Base-by-base conservation (phyloP, 106 monocot genomes). In the Triglochin maritima region DNA sequence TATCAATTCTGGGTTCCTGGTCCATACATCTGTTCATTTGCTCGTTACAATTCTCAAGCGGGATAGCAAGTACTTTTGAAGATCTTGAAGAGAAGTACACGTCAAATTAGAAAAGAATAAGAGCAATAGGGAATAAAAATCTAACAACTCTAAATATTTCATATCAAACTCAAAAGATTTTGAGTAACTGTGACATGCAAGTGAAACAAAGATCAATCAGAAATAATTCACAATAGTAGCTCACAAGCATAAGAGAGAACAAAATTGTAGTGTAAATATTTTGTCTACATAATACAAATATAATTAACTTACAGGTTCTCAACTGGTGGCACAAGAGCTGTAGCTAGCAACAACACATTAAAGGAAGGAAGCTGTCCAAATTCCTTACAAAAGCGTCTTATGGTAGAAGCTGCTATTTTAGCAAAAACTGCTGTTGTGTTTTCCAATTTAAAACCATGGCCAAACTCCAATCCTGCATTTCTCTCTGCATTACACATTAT, bases 241-340 rank as follows among this genome's bases (percentile, higher is more conserved):
- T 3, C 5, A 12, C 10, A 51, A 15, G 44, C 52, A 9, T 5
- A 17, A 12, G 4, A 17, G 17, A 42, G 13, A 47, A 47, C 15
- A 8, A 60, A 7, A 16, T 29, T 60, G 60, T 9, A 60, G 43
- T 60, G 17, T 4, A 60, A 60, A 41, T 16, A 8, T 9, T 60
- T 10, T 9, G 41, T 41, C 12, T 5, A 43, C 43, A 45, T 5
- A 55, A 43, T 10, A 17, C 44, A 45, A 52, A 48, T 49, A 43
- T 6, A 59, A 59, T 79, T 46, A 70, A 65, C 83, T 84, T 79
- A 96, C 96, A 80, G 52, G 68, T 82, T 84, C 48, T 87, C 87
- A 76, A 87, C 73, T 56, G 90, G 88, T 42, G 91, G 87, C 45
- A 88, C 46, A 60, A 83, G 44, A 64, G 85, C 80, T 64, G 76